Evolutionary conservation across 1,139 yeast genomes (phyloP), one percentile per base, ranked within the genome.

Genomic region (Debaryomycetaceae sp.): DNA sequence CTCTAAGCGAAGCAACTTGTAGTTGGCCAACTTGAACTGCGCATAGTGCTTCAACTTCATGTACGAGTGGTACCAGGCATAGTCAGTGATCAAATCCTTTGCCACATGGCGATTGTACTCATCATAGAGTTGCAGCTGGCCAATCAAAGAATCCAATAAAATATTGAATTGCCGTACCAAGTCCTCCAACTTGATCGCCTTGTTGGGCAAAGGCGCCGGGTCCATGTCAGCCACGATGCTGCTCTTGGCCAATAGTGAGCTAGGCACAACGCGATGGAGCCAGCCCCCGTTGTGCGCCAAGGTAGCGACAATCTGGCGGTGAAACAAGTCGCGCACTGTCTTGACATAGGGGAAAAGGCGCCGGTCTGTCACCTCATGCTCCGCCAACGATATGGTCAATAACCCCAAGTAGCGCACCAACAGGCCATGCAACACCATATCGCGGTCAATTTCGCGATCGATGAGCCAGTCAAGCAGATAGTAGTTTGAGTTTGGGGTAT

Each of bases 61-160:
- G 43, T 65, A 68, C 35, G 69, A 59, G 41, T 65, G 63, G 57
- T 79, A 83, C 84, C 91, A 80, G 1, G 94, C 85, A 43, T 72
- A 78, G 44, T 82, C 94, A 28, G 65, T 59, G 2, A 63, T 54
- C 31, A 80, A 67, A 16, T 67, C 61, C 2, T 53, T 53, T 41
- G 74, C 76, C 11, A 83, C 61, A 2, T 49, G 46, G 8, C 43
- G 37, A 23, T 59, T 61, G 40, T 58, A 61, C 2, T 35, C 39
- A 38, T 73, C 79, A 35, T 67, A 65, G 1, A 42, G 36, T 1
- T 20, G 25, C 1, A 62, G 38, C 35, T 45, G 52, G 4, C 36
- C 29, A 3, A 34, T 23, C 4, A 48, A 36, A 4, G 35, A 37
- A 17, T 36, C 33, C 14, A 51, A 16, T 10, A 52, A 30, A 3